Conservation (phyloP, 2,329 filamentous ascomycete genomes). For the Trichoderma asperellum region DNA sequence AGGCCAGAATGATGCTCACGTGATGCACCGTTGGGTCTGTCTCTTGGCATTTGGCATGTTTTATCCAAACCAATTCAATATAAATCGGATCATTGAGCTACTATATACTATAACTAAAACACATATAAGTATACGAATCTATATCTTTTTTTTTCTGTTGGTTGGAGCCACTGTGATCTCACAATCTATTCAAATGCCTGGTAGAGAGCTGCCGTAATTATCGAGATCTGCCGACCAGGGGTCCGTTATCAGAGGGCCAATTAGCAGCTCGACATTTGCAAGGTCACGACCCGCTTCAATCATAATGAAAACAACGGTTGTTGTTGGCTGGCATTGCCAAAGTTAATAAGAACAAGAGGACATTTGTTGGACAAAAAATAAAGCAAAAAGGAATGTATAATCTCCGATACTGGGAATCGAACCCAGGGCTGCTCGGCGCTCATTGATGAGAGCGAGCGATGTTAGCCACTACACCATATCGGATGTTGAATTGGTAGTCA, state of each 20-base stretch:
- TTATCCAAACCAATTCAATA: neutral
- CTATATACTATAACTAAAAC: no score
- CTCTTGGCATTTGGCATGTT: neutral
- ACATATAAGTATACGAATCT: neutral
- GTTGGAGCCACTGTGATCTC: neutral
- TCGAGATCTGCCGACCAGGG: neutral
- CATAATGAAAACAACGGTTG: neutral
- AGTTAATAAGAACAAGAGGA: no score
- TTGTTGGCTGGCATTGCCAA: neutral
- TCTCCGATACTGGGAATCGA: constrained; percentile 32
- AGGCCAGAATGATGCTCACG: constrained; percentile 18
- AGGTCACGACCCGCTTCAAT: neutral
- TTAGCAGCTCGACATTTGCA: constrained; percentile 1
- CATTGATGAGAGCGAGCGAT: constrained; percentile 38
- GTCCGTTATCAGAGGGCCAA: constrained; percentile 2
- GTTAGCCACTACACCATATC: constrained; percentile 46
- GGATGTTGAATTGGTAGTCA: constrained; percentile 29
- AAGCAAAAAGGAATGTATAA: no score
- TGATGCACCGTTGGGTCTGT: constrained; percentile 7
- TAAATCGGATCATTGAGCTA: neutral
- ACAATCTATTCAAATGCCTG: neutral
- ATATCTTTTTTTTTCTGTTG: neutral
- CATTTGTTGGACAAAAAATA: no score
- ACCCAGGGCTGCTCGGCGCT: constrained; percentile 31
- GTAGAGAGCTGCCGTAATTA: neutral